Conservation (phyloP, 768 basidiomycete genomes). For the Auricularia cornea region DNA sequence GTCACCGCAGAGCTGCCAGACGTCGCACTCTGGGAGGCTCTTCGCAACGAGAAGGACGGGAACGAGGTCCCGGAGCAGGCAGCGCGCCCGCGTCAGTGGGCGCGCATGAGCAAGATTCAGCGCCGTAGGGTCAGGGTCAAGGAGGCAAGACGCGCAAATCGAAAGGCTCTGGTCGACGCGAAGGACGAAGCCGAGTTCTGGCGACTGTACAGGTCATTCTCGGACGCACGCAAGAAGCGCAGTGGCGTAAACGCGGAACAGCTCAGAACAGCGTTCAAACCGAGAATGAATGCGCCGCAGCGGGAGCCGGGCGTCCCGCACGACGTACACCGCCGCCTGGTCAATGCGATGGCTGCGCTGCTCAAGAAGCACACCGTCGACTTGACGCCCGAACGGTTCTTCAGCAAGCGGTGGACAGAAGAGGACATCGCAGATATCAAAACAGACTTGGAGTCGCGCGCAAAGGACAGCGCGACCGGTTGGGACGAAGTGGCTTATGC, state of each 20-base stretch:
- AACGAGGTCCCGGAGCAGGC: no score
- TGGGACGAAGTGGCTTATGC: not conserved
- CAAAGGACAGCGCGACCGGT: not conserved
- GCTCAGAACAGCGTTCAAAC: not conserved
- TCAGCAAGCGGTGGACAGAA: not conserved
- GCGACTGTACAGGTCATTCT: not conserved
- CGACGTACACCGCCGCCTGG: no score
- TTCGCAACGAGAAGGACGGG: no score
- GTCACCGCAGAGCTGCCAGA: not conserved
- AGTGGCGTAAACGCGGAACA: not conserved
- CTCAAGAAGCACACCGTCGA: not conserved
- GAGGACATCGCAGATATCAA: not conserved
- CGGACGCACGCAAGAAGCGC: not conserved
- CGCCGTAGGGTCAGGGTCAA: not conserved
- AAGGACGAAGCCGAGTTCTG: not conserved
- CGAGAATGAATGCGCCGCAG: not conserved
- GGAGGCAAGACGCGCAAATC: not conserved
- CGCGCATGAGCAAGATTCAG: not conserved
- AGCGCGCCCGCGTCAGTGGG: not conserved
- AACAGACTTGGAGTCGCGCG: not conserved
- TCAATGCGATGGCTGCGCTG: no score
- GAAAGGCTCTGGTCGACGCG: not conserved
- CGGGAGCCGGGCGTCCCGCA: no score
- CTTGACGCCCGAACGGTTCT: not conserved
- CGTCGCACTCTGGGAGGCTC: not conserved